Base-by-base conservation (phyloP, 257 asterid species). In the Nicotiana otophora region DNA sequence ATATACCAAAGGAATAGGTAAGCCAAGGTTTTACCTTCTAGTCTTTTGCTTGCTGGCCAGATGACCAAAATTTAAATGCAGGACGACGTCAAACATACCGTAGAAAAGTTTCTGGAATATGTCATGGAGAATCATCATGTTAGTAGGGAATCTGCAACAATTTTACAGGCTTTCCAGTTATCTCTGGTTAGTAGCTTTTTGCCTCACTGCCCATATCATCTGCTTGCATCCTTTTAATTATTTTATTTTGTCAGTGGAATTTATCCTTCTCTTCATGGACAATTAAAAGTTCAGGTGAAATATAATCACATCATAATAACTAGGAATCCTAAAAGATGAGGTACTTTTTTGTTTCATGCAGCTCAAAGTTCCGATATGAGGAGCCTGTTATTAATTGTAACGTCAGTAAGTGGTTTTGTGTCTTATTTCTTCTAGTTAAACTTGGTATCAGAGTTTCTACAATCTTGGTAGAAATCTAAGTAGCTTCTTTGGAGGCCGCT, bases 131-230 rank as follows among this genome's bases (percentile, higher is more conserved):
- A 89, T 86, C 92, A 88, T 81, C 90, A 82, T 34, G 90, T 94
- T 70, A 89, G 80, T 86, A 87, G 89, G 85, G 91, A 90, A 84
- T 88, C 93, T 12, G 84, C 84, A 36, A 80, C 88, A 81, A 85
- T 91, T 60, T 83, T 91, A 84, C 96, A 95, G 82, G 97, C 99
- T 82, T 87, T 95, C 85, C 94, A 90, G 88, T 81, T 95, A 78
- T 94, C 98, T 82, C 86, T 95, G 95, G 97, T 95, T 30, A 84
- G 97, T 89, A 82, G 65, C 72, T 87, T 81, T 36, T 53, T 20
- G 42, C 36, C 80, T 46, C 76, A 62, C 30, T 48, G 12, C 19
- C 19, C 10, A 63, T 14, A 54, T 26, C 20, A 12, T 82, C 55
- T 70, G 23, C 31, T 69, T 72, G 79, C 53, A 31, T 54, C 62